Base-by-base conservation (phyloP, 106 monocot genomes). In the Allium cepa region DNA sequence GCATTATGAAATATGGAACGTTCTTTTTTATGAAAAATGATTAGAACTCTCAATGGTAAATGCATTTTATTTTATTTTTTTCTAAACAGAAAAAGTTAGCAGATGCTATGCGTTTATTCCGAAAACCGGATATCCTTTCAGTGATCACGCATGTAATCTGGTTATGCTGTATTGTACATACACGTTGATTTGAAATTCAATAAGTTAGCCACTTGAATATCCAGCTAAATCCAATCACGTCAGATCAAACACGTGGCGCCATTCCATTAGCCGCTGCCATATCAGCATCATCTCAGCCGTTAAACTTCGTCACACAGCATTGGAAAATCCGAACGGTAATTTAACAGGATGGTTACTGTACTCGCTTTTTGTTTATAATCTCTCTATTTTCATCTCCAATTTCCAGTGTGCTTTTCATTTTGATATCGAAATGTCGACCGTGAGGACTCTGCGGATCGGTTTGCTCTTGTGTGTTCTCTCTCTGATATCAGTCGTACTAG, bases 251-350 rank as follows among this genome's bases (percentile, higher is more conserved):
- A 63, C 45, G 63, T 63, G 63, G 63, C 63, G 13, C 3, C n/a
- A 11, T 47, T n/a, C 17, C 11, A 63, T 63, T 63, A 47, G 63
- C 3, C 0, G 14, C 0, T 46, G 8, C 46, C 46, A 7, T 11
- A 22, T 13, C 63, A 63, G 8, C 63, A 63, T 46, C 63, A 63
- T 47, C 63, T 46, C 63, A 63, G 16, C 63, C 63, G 46, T 46
- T 47, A 13, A 46, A 9, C 10, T 26, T 27, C 60, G 60, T 18
- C 22, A 60, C 8, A 63, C 16, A 7, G 7, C 7, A 10, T 63
- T 46, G 15, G 46, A 36, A 45, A 47, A 2, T 6, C 5, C 4
- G 63, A 47, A 47, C 13, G 63, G 63, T 63, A 46, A 63, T 7
- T 13, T 46, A 8, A 63, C 63, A 14, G 63, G 46, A 8, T 8